Evolutionary conservation across 768 basidiomycete genomes (phyloP).

Genomic region (Boletus insuetus): DNA sequence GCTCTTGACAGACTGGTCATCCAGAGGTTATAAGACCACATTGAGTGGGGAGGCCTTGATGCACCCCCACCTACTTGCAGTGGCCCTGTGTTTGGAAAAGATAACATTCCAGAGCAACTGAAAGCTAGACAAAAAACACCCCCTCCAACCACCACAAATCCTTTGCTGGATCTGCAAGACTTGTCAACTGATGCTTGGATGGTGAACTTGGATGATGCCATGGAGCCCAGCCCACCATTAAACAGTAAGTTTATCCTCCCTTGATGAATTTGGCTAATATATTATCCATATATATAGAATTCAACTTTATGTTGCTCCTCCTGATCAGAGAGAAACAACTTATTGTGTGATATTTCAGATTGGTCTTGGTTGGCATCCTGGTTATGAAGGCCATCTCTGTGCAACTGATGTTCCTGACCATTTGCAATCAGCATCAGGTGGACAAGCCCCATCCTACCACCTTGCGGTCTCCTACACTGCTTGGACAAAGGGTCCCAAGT

Average conservation of each 20-base stretch:
- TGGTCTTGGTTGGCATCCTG: background rate
- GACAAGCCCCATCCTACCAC: background rate
- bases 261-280: background rate
- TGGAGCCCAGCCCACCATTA: background rate
- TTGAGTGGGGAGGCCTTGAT: background rate
- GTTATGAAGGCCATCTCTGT: background rate
- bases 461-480: background rate
- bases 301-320: background rate
- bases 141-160: background rate
- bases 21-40: background rate
- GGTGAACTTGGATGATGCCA: background rate
- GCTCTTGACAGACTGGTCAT: background rate
- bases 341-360: background rate
- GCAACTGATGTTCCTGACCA: background rate
- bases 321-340: background rate
- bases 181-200: background rate
- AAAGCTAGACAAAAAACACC: background rate
- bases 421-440: background rate
- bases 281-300: background rate
- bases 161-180: background rate
- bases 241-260: background rate
- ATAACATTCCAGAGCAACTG: too few species aligned
- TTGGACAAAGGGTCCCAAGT: background rate
- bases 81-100: background rate
- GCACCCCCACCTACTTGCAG: background rate